Evolutionary conservation across 352 stramenopile genomes (phyloP).

Genomic region (Labyrinthula sp.): DNA sequence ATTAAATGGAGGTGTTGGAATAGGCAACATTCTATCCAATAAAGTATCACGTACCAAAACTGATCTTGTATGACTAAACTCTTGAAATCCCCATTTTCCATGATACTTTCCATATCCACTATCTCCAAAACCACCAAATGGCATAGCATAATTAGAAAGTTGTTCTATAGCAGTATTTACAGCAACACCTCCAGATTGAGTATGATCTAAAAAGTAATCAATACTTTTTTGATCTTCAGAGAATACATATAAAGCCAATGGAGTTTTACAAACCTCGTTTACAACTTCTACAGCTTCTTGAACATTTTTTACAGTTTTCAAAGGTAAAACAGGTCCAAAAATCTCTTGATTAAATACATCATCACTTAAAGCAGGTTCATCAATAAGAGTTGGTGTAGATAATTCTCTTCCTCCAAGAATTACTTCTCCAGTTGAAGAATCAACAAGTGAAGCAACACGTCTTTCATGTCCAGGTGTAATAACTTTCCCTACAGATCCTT

Average conservation of each 20-base stretch:
- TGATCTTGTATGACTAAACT: conserved; percentile 27
- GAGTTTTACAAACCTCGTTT: conserved; percentile 39
- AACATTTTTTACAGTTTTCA: conserved; percentile 42
- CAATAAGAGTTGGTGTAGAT: conserved; percentile 66
- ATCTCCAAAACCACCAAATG: conserved; percentile 54
- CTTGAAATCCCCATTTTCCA: conserved; percentile 38
- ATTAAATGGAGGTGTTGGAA: too few species aligned
- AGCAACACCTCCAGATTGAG: conserved; percentile 33
- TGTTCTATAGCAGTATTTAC: conserved; percentile 33
- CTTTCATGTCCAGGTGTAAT: conserved; percentile 43
- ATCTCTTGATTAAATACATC: conserved; percentile 70
- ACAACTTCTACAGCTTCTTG: conserved; percentile 43
- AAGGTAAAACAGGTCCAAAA: conserved; percentile 77
- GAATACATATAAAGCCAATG: conserved; percentile 63
- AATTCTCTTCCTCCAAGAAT: conserved; percentile 41
- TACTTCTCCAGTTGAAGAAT: conserved; percentile 35
- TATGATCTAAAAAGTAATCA: conserved; percentile 38
- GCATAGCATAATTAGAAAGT: conserved; percentile 34
- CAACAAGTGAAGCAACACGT: conserved; percentile 41
- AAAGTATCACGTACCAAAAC: conserved; percentile 16
- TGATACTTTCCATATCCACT: conserved; percentile 58
- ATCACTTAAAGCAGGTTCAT: conserved; percentile 30
- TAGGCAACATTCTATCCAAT: too few species aligned
- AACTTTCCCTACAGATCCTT: conserved; percentile 42
- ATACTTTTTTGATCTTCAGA: conserved; percentile 35